phyloP scores from a whole-genome alignment of 1,284 basidiomycete species.

The Mycena sp. region DNA sequence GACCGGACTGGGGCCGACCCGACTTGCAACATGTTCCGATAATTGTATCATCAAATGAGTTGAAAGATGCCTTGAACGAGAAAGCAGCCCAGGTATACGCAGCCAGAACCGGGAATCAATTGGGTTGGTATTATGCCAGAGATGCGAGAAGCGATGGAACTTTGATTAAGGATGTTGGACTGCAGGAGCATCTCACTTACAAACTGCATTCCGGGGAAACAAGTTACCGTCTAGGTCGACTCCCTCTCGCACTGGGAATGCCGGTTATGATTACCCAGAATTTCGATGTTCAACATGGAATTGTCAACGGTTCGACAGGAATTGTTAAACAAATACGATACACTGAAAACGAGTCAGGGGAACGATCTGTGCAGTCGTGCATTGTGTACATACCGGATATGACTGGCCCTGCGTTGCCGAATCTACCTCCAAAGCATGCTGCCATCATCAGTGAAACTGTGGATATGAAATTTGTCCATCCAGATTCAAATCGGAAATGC shows the following conservation, averaged over 20 bases:
- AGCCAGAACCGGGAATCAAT: too few relatives aligned
- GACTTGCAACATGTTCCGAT: too few relatives aligned
- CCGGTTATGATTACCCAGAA: slow-evolving; percentile 32
- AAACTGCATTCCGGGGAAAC: slow-evolving; percentile 23
- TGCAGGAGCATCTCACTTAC: not conserved
- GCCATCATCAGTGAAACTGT: slow-evolving; percentile 8
- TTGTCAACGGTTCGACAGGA: slow-evolving; percentile 31
- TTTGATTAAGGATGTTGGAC: not conserved
- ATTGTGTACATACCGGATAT: too few relatives aligned
- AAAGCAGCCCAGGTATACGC: too few relatives aligned
- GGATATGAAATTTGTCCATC: not conserved
- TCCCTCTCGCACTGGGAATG: slow-evolving; percentile 29
- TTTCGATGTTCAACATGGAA: slow-evolving; percentile 28
- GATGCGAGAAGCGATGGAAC: slow-evolving; percentile 3
- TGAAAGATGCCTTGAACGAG: too few relatives aligned
- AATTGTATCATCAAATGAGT: too few relatives aligned
- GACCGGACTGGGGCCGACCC: slow-evolving; percentile 9
- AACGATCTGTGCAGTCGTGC: too few relatives aligned
- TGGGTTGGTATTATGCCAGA: slow-evolving; percentile 31
- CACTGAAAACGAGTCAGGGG: too few relatives aligned
- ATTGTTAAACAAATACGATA: slow-evolving; percentile 11
- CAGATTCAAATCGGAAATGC: not conserved
- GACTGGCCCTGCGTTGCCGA: too few relatives aligned
- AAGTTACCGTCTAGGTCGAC: too few relatives aligned
- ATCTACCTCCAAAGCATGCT: not conserved